Evolutionary conservation across 75 land plant genomes (phyloP), one percentile per base, ranked within the genome.

Genomic region (Cunninghamia lanceolata): DNA sequence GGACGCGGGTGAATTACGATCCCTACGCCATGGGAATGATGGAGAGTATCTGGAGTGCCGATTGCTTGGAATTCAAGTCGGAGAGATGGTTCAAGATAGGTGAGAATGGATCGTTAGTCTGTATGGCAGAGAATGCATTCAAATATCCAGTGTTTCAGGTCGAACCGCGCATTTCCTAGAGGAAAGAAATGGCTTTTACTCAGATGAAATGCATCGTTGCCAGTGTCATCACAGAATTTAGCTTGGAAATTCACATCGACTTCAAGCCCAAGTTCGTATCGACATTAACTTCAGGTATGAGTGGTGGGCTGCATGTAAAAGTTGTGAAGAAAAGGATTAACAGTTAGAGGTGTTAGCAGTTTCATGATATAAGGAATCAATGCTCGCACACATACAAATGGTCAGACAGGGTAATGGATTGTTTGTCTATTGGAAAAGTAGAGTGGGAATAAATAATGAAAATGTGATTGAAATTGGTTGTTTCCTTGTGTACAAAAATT

Each of bases 141-240:
- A 87, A 87, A 21, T 90, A 52, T 34, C 78, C 91, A 30, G 87
- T 70, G 9, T 90, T 90, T 71, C 89, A 90, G 84, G 90, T 87
- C 1, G 91, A 89, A 3, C 91, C 90, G 0, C 91, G 91, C 28
- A 14, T 82, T 50, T 90, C 89, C 52, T 21, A 88, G 34, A 89
- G 91, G 17, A 90, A 90, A 83, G 90, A 88, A 66, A 35, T 88
- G 73, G 91, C 91, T 7, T 90, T 82, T 43, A 30, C 86, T 19
- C 87, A 82, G 30, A 88, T 90, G 89, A 90, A 90, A 53, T 63
- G 85, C 8, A 84, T 86, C 34, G 89, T 85, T 0, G 75, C 86
- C 42, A 68, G 89, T 2, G 34, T 90, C 1, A 15, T 90, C 30
- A 30, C 45, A 19, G 34, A 85, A 19, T 90, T 81, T 52, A 71